Conservation (phyloP, 2,329 filamentous ascomycete species). For the Trichoderma sp. region DNA sequence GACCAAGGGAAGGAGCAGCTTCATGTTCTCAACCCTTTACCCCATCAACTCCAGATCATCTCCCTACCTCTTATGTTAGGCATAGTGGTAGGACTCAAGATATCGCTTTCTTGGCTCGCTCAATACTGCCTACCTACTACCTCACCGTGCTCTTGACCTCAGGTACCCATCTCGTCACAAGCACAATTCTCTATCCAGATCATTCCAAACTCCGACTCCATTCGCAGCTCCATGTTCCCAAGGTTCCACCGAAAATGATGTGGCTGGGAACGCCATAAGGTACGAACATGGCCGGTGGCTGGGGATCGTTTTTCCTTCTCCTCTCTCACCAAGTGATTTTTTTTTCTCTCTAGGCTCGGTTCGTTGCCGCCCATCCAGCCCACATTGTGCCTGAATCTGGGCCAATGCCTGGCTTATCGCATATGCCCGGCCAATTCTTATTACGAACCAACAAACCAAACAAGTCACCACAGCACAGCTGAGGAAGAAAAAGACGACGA, state of each 20-base stretch:
- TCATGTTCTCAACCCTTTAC: too few relatives aligned
- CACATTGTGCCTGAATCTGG: conserved; percentile 22
- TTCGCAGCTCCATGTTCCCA: too few relatives aligned
- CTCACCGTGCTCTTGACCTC: too few relatives aligned
- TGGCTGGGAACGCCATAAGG: conserved; percentile 4
- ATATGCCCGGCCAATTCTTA: neutral
- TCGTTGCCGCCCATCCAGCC: conserved; percentile 27
- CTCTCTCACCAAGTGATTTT: conserved; percentile 17
- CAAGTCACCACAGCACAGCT: neutral
- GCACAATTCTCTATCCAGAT: neutral
- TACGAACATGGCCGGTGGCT: conserved; percentile 10
- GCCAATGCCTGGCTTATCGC: conserved; percentile 10
- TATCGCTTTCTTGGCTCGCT: too few relatives aligned
- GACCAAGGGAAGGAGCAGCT: too few relatives aligned
- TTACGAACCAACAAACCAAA: conserved; percentile 10
- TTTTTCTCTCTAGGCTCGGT: conserved; percentile 20
- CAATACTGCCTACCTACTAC: too few relatives aligned
- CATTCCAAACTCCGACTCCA: neutral
- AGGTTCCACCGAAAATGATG: conserved; percentile 7
- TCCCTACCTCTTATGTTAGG: too few relatives aligned
- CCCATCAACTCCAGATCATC: too few relatives aligned
- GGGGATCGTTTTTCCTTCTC: conserved; percentile 12
- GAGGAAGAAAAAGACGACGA: neutral
- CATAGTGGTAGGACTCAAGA: too few relatives aligned
- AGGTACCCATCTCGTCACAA: too few relatives aligned